Percentiles rank a stretch among this genome's conserved stretches.
Conservation (phyloP, 2,329 filamentous ascomycete genomes). For the Penicillium sp. region DNA sequence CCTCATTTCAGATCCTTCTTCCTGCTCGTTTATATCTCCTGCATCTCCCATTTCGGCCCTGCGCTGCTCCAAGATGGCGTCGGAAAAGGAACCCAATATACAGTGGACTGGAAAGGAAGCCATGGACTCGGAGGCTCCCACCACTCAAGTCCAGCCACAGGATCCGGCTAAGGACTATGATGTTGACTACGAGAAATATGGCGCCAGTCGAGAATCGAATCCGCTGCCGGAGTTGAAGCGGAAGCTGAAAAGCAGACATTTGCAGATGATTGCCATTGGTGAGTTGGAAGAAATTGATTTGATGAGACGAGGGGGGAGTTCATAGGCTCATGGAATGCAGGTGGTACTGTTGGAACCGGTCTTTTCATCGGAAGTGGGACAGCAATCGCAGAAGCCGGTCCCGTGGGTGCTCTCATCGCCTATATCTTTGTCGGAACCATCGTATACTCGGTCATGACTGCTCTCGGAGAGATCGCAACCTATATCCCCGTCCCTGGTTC, state of each 20-base stretch:
- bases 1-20: slow-evolving; percentile 10
- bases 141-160: slow-evolving; percentile 18
- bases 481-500: slow-evolving; percentile 70
- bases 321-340: slow-evolving; percentile 20
- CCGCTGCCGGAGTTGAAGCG: slow-evolving; percentile 60
- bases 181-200: slow-evolving; percentile 36
- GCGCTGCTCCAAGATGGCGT: slow-evolving; percentile 22
- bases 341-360: slow-evolving; percentile 65
- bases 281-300: slow-evolving; percentile 46
- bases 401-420: slow-evolving; percentile 60
- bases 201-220: slow-evolving; percentile 50
- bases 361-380: slow-evolving; percentile 63
- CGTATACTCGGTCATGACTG: slow-evolving; percentile 68
- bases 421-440: slow-evolving; percentile 65
- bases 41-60: slow-evolving; percentile 3
- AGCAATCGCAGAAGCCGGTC: slow-evolving; percentile 58
- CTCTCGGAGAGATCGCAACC: slow-evolving; percentile 63
- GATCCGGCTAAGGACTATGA: slow-evolving; percentile 18
- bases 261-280: slow-evolving; percentile 98
- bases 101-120: slow-evolving; percentile 21
- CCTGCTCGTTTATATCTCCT: slow-evolving; percentile 4
- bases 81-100: slow-evolving; percentile 14
- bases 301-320: no score
- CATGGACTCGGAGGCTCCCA: slow-evolving; percentile 22
- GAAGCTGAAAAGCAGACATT: slow-evolving; percentile 75